Conservation (phyloP, 768 basidiomycete genomes). For the Mycena chlorophos region DNA sequence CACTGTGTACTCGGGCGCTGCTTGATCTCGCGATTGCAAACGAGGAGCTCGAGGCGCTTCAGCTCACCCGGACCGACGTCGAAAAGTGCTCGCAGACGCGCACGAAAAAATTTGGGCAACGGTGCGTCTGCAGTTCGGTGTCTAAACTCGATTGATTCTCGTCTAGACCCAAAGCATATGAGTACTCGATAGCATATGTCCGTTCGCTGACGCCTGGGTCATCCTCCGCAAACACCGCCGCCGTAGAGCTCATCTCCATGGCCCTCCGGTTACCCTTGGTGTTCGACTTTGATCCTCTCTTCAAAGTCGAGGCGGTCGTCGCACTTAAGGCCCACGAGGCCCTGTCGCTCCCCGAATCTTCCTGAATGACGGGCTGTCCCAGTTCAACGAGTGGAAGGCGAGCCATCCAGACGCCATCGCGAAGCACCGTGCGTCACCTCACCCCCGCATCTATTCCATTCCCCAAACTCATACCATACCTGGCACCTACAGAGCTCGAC, state of each 20-base stretch:
- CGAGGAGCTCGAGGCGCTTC: conserved; percentile 62
- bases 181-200: conserved; percentile 63
- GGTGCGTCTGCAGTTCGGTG: conserved; percentile 43
- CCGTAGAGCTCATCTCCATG: conserved; percentile 59
- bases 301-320: conserved; percentile 73
- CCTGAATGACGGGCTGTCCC: conserved; percentile 59
- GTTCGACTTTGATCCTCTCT: conserved; percentile 80
- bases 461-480: conserved; percentile 4
- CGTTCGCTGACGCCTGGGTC: conserved; percentile 60
- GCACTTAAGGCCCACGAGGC: conserved; percentile 67
- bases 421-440: conserved; percentile 57
- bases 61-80: conserved; percentile 59
- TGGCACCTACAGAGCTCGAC: conserved; percentile 50
- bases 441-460: background rate
- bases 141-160: conserved; percentile 1
- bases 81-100: conserved; percentile 66
- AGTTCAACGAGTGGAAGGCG: conserved; percentile 62
- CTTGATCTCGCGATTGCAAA: conserved; percentile 59
- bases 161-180: conserved; percentile 58
- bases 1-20: conserved; percentile 60
- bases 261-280: conserved; percentile 65
- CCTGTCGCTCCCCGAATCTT: conserved; percentile 73
- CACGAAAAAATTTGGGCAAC: conserved; percentile 56
- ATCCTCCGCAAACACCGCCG: conserved; percentile 50
- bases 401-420: conserved; percentile 50